Evolutionary conservation across 2,329 filamentous ascomycete genomes (phyloP).

Genomic region (Xylariales sp.): DNA sequence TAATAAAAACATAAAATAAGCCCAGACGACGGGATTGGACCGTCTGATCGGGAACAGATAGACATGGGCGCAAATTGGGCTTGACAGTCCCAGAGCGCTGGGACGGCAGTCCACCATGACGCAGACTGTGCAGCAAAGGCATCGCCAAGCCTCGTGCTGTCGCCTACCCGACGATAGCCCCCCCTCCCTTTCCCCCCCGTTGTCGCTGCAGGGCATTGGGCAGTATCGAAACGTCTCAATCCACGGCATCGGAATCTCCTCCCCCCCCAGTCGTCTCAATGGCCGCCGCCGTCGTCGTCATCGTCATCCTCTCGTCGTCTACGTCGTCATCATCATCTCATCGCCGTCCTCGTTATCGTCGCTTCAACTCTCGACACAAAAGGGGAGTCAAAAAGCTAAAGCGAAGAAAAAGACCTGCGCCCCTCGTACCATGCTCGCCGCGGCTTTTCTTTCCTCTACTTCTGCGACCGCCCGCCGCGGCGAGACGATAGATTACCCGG

Average conservation of each 20-base stretch:
- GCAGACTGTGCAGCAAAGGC: slow-evolving; percentile 45
- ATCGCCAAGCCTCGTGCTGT: slow-evolving; percentile 46
- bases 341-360: slow-evolving; percentile 3
- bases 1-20: neutral
- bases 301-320: neutral
- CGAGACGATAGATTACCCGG: slow-evolving; percentile 32
- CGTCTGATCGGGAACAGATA: slow-evolving; percentile 39
- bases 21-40: slow-evolving; percentile 42
- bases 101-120: slow-evolving; percentile 46
- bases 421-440: slow-evolving; percentile 15
- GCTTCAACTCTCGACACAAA: neutral
- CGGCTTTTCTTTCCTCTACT: slow-evolving; percentile 8
- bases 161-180: slow-evolving; percentile 39
- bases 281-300: neutral
- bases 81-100: slow-evolving; percentile 45
- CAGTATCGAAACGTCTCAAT: slow-evolving; percentile 31
- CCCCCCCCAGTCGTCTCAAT: slow-evolving; percentile 39
- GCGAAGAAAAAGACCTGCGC: neutral
- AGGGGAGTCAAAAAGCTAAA: neutral
- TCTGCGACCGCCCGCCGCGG: slow-evolving; percentile 29
- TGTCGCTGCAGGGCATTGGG: slow-evolving; percentile 38
- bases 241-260: slow-evolving; percentile 31
- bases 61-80: slow-evolving; percentile 39
- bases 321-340: slow-evolving; percentile 11
- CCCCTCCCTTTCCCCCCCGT: slow-evolving; percentile 9